Conservation (phyloP, 805 yeast species). For the Lachancea meyersii region DNA sequence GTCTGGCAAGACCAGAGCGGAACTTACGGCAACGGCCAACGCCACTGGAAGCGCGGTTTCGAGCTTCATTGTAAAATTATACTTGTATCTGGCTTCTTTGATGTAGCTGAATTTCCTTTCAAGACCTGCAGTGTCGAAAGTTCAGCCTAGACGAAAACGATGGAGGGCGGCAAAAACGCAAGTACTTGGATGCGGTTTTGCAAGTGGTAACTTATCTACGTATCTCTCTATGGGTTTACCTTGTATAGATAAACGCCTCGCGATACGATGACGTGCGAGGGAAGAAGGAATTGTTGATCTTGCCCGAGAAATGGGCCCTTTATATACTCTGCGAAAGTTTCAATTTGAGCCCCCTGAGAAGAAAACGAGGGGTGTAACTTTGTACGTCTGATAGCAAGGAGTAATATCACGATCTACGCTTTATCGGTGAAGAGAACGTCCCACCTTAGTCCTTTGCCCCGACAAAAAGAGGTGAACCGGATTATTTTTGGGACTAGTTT, state of each 20-base stretch:
- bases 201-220: background rate
- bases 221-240: background rate
- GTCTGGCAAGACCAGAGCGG: conserved; percentile 60
- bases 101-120: background rate
- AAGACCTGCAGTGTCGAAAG: background rate
- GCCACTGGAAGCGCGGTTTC: conserved; percentile 30
- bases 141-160: too few species aligned
- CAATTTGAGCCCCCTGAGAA: background rate
- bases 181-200: too few species aligned
- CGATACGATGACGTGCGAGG: background rate
- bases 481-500: too few species aligned
- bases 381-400: background rate
- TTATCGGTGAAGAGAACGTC: too few species aligned
- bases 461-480: too few species aligned
- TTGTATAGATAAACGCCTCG: background rate
- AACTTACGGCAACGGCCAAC: conserved; percentile 36
- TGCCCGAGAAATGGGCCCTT: background rate
- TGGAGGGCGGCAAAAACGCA: too few species aligned
- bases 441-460: too few species aligned
- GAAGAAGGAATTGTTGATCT: background rate
- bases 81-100: background rate
- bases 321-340: background rate
- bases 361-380: background rate
- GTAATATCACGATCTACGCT: too few species aligned
- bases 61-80: conserved; percentile 16